Evolutionary conservation across 2,329 filamentous ascomycete genomes (phyloP), one percentile per base, ranked within the genome.

Genomic region (Penicillium paneum): DNA sequence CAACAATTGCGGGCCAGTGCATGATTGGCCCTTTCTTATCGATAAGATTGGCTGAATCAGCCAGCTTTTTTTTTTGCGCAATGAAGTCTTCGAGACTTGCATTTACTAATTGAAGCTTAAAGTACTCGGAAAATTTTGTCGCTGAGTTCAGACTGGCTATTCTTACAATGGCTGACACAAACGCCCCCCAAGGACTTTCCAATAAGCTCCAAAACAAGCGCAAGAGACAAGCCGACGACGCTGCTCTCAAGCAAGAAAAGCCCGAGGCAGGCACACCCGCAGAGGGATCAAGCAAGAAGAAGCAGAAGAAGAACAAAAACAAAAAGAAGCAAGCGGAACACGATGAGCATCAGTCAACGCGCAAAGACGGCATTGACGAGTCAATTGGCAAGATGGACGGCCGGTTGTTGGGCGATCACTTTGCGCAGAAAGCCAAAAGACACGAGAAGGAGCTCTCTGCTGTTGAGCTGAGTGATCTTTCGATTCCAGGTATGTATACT

Each of bases 381-480:
- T 83, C 89, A 3, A 89, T 97, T 69, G 83, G 85, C 41, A 83
- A 85, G 57, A 92, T 97, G 87, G 90, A 96, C 71, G 87, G 84
- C 56, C 84, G 87, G 61, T 79, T 97, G 39, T 77, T 97, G 43
- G 90, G 92, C 1, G 93, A 97, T 71, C 86, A 96, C 71, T 79
- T 97, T 58, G 89, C 89, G 7, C 87, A 94, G 68, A 84, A 89
- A 68, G 87, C 90, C 49, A 84, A 82, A 60, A 82, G 88, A 24
- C 95, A 93, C 67, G 89, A 91, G 50, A 84, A 83, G 28, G 88
- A 96, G 49, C 73, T 97, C 66, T 96, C 89, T 64, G 78, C 85
- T 0, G 83, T 97, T 38, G 94, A 99, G 74, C 77, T 96, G 31
- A 87, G 90, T 53, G 92, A 97, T 69, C 78, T 90, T 66, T 86